These are phyloP conservation scores for Kalmusia sp. DNA, from an alignment of 2,329 filamentous ascomycete species.

Conservation along the genomic window DNA sequence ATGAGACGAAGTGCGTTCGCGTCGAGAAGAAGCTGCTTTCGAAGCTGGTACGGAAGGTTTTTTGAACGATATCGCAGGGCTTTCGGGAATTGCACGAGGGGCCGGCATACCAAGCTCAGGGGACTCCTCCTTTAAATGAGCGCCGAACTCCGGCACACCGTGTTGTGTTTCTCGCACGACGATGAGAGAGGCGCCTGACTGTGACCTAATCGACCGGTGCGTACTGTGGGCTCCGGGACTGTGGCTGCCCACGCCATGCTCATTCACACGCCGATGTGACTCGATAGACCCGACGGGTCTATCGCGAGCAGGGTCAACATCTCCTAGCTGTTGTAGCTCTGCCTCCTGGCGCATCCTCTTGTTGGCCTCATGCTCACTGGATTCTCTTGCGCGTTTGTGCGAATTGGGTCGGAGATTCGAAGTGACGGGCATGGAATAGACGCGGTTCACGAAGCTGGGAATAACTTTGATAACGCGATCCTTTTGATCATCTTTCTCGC, in stretches of 20 bases:
- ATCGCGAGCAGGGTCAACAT: slow-evolving; percentile 29
- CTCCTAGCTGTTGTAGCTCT: slow-evolving; percentile 12
- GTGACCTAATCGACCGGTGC: slow-evolving; percentile 17
- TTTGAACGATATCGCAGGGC: neutral
- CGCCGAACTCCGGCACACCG: slow-evolving; percentile 25
- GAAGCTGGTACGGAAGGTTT: neutral
- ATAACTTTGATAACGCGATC: slow-evolving; percentile 41
- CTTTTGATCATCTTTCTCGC: slow-evolving; percentile 26
- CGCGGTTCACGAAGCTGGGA: slow-evolving; percentile 34
- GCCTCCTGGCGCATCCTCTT: slow-evolving; percentile 35
- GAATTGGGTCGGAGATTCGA: slow-evolving; percentile 37
- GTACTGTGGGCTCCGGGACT: neutral
- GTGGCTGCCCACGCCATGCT: neutral
- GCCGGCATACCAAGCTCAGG: slow-evolving; percentile 24
- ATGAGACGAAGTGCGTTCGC: no score
- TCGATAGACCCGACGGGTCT: slow-evolving; percentile 38
- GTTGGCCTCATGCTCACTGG: slow-evolving; percentile 16
- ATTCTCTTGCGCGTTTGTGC: slow-evolving; percentile 31
- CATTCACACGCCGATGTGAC: slow-evolving; percentile 23
- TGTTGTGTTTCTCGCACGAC: slow-evolving; percentile 26
- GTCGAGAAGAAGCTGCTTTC: no score
- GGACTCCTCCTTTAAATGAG: slow-evolving; percentile 33
- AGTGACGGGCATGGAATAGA: slow-evolving; percentile 39
- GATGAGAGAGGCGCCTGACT: slow-evolving; percentile 25
- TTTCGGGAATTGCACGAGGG: slow-evolving; percentile 9